phyloP scores from a whole-genome alignment of 2,329 filamentous ascomycete genomes.

The Fusarium palustre region DNA sequence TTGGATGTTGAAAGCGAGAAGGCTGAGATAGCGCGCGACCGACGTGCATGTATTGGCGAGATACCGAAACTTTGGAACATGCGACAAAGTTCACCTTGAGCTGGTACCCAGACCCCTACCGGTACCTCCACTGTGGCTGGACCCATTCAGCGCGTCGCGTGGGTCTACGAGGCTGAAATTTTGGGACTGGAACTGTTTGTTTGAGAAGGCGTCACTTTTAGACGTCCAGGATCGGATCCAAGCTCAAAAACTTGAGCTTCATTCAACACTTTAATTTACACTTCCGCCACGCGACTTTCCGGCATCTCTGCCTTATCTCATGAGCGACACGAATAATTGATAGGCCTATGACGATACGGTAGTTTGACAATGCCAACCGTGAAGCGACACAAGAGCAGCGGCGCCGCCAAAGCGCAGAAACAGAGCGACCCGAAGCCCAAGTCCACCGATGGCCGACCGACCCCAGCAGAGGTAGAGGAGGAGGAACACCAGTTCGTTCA shows the following conservation, averaged over 20 bases:
- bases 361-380: slow-evolving; percentile 65
- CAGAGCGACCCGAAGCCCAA: slow-evolving; percentile 54
- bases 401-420: slow-evolving; percentile 55
- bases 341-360: slow-evolving; percentile 43
- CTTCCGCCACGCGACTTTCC: slow-evolving; percentile 25
- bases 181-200: slow-evolving; percentile 33
- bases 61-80: neutral
- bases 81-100: accelerated
- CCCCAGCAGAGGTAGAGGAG: slow-evolving; percentile 76
- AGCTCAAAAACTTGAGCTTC: slow-evolving; percentile 29
- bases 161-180: slow-evolving; percentile 54
- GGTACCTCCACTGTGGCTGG: slow-evolving; percentile 38
- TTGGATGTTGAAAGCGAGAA: slow-evolving; percentile 35
- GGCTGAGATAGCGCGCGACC: slow-evolving; percentile 35
- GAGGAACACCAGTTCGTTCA: slow-evolving; percentile 79
- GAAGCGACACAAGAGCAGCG: slow-evolving; percentile 68
- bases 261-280: slow-evolving; percentile 9
- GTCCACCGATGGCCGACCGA: slow-evolving; percentile 56
- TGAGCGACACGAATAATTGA: slow-evolving; percentile 11
- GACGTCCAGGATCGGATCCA: slow-evolving; percentile 31
- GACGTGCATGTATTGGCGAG: slow-evolving; percentile 14
- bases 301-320: slow-evolving; percentile 20
- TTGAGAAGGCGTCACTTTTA: slow-evolving; percentile 39
- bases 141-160: slow-evolving; percentile 38
- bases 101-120: slow-evolving; percentile 22